Base-by-base conservation (phyloP, 1,284 basidiomycete species). In the Moesziomyces aphidis region DNA sequence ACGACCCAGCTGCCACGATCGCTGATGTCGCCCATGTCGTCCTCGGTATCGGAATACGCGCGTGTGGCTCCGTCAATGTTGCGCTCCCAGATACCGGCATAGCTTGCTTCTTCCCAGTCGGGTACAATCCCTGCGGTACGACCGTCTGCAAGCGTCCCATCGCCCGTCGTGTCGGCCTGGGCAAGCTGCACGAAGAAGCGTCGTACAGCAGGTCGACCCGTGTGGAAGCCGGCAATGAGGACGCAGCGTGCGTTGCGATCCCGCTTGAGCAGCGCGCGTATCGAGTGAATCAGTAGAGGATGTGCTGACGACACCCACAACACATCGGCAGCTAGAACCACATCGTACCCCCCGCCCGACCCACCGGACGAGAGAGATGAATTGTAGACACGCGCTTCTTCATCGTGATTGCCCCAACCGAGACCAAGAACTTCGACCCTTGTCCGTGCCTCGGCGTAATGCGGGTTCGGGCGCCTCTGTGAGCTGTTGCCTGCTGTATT, bases 241-340 rank as follows among this genome's bases (percentile, higher is more conserved):
- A 79, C 28, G 60, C 65, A 70, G 24, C 78, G 50, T n/a, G 81
- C 71, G 13, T 43, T 26, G 0, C 46, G 21, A 17, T 56, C 46
- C 13, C 71, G 58, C 21, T 65, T 63, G 34, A 83, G 76, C 34
- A 81, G 60, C 31, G 44, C 65, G 17, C 61, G 54, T 8, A 83
- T 76, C n/a, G 76, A 78, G 23, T 73, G 65, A 1, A 83, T 73
- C 7, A 83, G 70, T 22, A 67, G 42, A 0, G 56, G 72, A 46
- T 83, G 81, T 26, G 71, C 69, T n/a, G 79, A 81, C 1, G 79
- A 81, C 28, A 83, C 78, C 81, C 81, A 83, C n/a, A 83, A 68
- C 2, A 78, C 76, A 44, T 83, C 81, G 1, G 81, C 81, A 22
- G 79, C 79, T 0, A 83, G 51, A 0, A 83, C 75, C 3, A 68